Evolutionary conservation across 805 yeast genomes (phyloP).

Genomic region (Jamesozyma jinghongensis): DNA sequence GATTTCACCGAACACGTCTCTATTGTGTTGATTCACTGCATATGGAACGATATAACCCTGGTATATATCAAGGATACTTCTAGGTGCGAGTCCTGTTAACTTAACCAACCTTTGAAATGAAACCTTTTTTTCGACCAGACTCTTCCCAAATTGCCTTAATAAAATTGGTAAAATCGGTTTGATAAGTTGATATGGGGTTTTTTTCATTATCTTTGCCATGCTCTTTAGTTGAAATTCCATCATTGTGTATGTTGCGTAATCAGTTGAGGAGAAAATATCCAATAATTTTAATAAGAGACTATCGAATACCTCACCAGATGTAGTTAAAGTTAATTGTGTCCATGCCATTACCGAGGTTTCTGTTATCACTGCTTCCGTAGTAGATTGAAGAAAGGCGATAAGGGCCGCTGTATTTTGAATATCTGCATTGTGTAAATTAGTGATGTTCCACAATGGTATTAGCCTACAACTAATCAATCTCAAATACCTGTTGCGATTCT

Average conservation of each 20-base stretch:
- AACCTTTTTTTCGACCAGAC: conserved; percentile 39
- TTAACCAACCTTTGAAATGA: conserved; percentile 54
- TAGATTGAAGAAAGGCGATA: conserved; percentile 34
- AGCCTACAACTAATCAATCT: conserved; percentile 45
- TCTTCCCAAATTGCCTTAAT: conserved; percentile 52
- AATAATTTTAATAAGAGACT: conserved; percentile 56
- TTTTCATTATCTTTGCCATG: conserved; percentile 45
- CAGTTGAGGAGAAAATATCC: conserved; percentile 53
- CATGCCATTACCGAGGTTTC: conserved; percentile 55
- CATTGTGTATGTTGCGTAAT: conserved; percentile 52
- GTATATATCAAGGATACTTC: conserved; percentile 58
- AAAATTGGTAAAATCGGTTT: conserved; percentile 73
- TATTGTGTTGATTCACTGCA: conserved; percentile 55
- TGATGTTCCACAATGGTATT: conserved; percentile 41
- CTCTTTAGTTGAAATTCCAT: conserved; percentile 55
- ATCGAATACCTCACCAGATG: conserved; percentile 61
- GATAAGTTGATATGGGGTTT: conserved; percentile 70
- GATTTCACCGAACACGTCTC: conserved; percentile 42
- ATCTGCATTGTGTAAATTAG: conserved; percentile 33
- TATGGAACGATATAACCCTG: conserved; percentile 69
- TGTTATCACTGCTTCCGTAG: conserved; percentile 35
- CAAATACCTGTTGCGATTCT: conserved; percentile 43
- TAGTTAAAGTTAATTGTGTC: conserved; percentile 53
- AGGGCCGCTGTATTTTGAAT: conserved; percentile 39
- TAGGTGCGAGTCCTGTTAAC: conserved; percentile 52